Conservation (phyloP, 768 basidiomycete species). For the Gloeophyllum trabeum region DNA sequence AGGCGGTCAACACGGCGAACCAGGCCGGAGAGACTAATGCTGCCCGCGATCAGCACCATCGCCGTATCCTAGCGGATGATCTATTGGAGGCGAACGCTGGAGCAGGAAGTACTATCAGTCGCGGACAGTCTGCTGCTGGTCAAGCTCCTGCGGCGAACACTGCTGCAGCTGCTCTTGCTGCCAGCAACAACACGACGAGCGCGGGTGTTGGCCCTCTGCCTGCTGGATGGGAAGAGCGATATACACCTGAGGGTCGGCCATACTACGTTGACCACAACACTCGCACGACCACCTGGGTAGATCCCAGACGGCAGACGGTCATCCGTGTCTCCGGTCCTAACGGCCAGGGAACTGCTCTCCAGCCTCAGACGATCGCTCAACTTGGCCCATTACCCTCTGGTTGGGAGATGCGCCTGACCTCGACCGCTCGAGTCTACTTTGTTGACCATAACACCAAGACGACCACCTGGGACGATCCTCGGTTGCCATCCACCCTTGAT, state of each 20-base stretch:
- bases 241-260: conserved; percentile 95
- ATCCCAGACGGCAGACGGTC: conserved; percentile 92
- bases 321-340: conserved; percentile 94
- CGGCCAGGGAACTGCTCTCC: conserved; percentile 78
- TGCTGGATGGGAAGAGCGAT: conserved; percentile 98
- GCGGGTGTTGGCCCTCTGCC: conserved; percentile 81
- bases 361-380: conserved; percentile 93
- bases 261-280: conserved; percentile 99
- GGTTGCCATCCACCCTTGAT: conserved; percentile 89
- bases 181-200: conserved; percentile 39
- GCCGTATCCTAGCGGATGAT: conserved; percentile 76
- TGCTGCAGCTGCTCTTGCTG: conserved; percentile 37
- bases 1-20: conserved; percentile 55
- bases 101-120: conserved; percentile 24
- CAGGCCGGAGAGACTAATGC: conserved; percentile 77
- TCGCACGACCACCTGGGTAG: conserved; percentile 99
- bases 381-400: conserved; percentile 95
- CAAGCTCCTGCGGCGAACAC: conserved; percentile 20
- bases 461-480: conserved; percentile 99
- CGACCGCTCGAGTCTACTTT: conserved; percentile 97
- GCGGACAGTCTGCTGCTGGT: conserved; percentile 23
- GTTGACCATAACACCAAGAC: conserved; percentile 99
- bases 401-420: conserved; percentile 99
- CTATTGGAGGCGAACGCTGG: conserved; percentile 57
- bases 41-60: conserved; percentile 78